Base-by-base conservation (phyloP, 345 rosid species). In the Heritiera littoralis region DNA sequence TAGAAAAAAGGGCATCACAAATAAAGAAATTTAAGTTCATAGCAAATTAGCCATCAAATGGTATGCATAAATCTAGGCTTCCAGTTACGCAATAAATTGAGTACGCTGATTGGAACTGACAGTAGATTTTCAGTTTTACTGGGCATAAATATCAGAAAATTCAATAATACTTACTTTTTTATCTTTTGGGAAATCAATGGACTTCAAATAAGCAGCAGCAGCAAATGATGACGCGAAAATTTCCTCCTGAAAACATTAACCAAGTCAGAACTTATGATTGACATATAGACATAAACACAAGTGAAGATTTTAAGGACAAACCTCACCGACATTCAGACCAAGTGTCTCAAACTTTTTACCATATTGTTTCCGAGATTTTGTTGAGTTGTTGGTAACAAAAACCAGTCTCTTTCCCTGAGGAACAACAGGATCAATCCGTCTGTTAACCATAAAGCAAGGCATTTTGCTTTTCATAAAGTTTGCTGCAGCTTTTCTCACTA, bases 191-290 rank as follows among this genome's bases (percentile, higher is more conserved):
- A 95, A 95, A 83, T 93, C 18, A 78, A 95, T 92, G 45, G 98
- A 95, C 86, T 91, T 86, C 78, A 95, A 89, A 81, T 93, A 95
- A 18, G 98, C 98, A 79, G 98, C 98, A 60, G 98, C 94, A 68
- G 98, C 98, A 84, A 95, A 95, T 55, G 98, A 95, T 0, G 98
- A 95, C 4, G 98, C 98, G 81, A 95, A 95, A 80, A 93, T 95
- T 85, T 95, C 98, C 84, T 93, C 98, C 98, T 95, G 84, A 75
- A 83, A 71, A 79, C 75, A 60, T 64, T 8, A 67, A 35, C 55
- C 38, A 32, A 32, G 28, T 80, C 72, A 67, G 38, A 71, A 74
- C 18, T 66, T 61, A 28, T 17, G 18, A 9, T 35, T 3, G 58
- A 13, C 6, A 38, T 6, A 65, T 11, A 48, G 15, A 18, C 13